Evolutionary conservation across 306 rosid species (phyloP).

Genomic region (Malus orientalis): DNA sequence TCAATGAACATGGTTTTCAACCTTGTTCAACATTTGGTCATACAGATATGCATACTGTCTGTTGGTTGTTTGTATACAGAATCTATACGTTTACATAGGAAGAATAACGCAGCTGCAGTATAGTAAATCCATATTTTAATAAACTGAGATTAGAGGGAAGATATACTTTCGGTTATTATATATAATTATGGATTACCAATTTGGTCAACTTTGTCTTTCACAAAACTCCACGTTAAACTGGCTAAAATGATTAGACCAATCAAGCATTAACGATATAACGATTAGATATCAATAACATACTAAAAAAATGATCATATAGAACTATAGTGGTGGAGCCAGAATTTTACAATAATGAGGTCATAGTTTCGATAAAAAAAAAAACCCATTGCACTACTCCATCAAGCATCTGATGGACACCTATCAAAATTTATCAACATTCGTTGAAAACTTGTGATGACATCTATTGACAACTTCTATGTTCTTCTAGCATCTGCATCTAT

Average conservation of each 20-base stretch:
- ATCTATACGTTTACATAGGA: neutral
- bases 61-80: constrained; percentile 1
- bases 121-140: neutral
- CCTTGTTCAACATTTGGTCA: neutral
- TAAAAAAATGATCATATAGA: neutral
- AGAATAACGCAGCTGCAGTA: neutral
- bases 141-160: neutral
- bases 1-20: neutral
- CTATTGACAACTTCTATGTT: too few relatives aligned
- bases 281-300: too few relatives aligned
- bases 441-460: too few relatives aligned
- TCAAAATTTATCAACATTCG: too few relatives aligned
- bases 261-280: neutral
- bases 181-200: neutral
- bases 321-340: too few relatives aligned
- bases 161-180: neutral
- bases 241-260: neutral
- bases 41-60: neutral
- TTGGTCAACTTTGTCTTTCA: neutral
- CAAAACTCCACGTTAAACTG: neutral
- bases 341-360: too few relatives aligned
- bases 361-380: too few relatives aligned
- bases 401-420: too few relatives aligned
- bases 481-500: too few relatives aligned
- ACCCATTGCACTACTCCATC: too few relatives aligned